A percentile compares a stretch with the other conserved stretches of the same genome.
Evolutionary conservation across 805 yeast species (phyloP).

Genomic region (Ogataea wickerhamii): DNA sequence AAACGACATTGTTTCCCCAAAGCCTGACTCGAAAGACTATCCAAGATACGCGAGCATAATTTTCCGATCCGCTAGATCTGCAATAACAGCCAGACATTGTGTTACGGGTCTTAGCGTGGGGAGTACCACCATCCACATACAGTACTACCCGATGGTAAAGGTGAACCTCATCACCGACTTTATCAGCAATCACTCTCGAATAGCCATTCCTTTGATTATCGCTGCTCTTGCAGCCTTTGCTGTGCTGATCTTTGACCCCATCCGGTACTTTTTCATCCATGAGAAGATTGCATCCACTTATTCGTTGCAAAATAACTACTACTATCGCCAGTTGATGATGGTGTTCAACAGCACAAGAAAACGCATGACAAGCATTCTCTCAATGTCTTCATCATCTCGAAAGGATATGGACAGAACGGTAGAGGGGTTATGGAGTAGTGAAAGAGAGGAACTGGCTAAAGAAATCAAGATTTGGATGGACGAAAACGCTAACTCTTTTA

Average conservation of each 20-base stretch:
- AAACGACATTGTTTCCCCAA: slow-evolving; percentile 61
- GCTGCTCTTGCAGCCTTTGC: slow-evolving; percentile 81
- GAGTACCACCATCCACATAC: slow-evolving; percentile 67
- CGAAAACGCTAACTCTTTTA: slow-evolving; percentile 88
- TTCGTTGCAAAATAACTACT: slow-evolving; percentile 44
- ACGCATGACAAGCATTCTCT: slow-evolving; percentile 24
- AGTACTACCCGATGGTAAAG: slow-evolving; percentile 56
- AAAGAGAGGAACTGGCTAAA: slow-evolving; percentile 62
- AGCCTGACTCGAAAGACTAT: slow-evolving; percentile 42
- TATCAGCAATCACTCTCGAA: slow-evolving; percentile 71
- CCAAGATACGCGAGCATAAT: slow-evolving; percentile 51
- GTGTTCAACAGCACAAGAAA: slow-evolving; percentile 26
- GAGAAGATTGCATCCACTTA: slow-evolving; percentile 64
- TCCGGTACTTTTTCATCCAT: slow-evolving; percentile 74
- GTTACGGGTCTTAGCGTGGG: slow-evolving; percentile 71
- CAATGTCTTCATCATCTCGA: slow-evolving; percentile 8
- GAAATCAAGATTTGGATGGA: slow-evolving; percentile 74
- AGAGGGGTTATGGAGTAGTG: slow-evolving; percentile 55
- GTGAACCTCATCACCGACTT: slow-evolving; percentile 54
- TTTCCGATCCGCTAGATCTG: slow-evolving; percentile 58
- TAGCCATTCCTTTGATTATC: slow-evolving; percentile 73
- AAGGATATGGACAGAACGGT: slow-evolving; percentile 17
- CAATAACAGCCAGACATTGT: slow-evolving; percentile 88
- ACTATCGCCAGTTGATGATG: slow-evolving; percentile 35
- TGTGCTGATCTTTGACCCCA: slow-evolving; percentile 87